Percentiles rank a stretch among this genome's conserved stretches.
Evolutionary conservation across 2,329 filamentous ascomycete species (phyloP).

Genomic region (Claviceps lovelessii): DNA sequence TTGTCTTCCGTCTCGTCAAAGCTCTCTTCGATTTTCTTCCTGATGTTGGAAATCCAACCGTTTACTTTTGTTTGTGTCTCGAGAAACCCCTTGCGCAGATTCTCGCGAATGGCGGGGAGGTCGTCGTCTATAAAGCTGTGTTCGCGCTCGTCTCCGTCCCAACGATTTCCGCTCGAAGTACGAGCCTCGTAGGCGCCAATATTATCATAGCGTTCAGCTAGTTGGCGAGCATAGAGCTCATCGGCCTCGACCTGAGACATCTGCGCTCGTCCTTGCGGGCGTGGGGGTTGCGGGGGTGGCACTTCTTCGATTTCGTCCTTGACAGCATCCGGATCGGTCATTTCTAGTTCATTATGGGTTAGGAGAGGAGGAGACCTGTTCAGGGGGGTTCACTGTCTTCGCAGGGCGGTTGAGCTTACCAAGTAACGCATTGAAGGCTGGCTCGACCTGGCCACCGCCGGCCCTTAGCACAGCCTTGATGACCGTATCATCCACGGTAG

Average conservation of each 20-base stretch:
- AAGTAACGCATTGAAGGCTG: slow-evolving; percentile 87
- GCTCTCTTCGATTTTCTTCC: slow-evolving; percentile 87
- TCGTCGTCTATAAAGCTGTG: slow-evolving; percentile 94
- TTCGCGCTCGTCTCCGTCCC: slow-evolving; percentile 49
- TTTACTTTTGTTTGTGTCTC: slow-evolving; percentile 92
- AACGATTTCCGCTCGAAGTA: slow-evolving; percentile 30
- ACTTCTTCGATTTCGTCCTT: slow-evolving; percentile 40
- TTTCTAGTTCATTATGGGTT: slow-evolving; percentile 33
- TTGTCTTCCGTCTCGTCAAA: slow-evolving; percentile 53
- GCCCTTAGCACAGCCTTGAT: slow-evolving; percentile 79
- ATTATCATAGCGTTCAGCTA: slow-evolving; percentile 79
- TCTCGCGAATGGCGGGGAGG: slow-evolving; percentile 81
- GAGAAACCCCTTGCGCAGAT: slow-evolving; percentile 82
- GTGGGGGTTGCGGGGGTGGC: slow-evolving; percentile 64
- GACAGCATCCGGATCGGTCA: slow-evolving; percentile 63
- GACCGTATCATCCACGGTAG: slow-evolving; percentile 62
- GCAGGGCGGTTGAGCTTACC: slow-evolving; percentile 31
- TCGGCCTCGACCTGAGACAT: slow-evolving; percentile 78
- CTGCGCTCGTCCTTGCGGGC: slow-evolving; percentile 48
- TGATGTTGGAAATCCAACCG: slow-evolving; percentile 78
- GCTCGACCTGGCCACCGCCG: slow-evolving; percentile 76
- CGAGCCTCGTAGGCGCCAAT: slow-evolving; percentile 42
- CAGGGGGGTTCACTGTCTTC: not conserved
- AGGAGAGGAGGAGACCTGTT: not conserved
- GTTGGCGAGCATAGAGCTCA: slow-evolving; percentile 79